Evolutionary conservation across 192 early-diverging fungal genomes (phyloP), one percentile per base, ranked within the genome.

Genomic region (Allomyces macrogynus): DNA sequence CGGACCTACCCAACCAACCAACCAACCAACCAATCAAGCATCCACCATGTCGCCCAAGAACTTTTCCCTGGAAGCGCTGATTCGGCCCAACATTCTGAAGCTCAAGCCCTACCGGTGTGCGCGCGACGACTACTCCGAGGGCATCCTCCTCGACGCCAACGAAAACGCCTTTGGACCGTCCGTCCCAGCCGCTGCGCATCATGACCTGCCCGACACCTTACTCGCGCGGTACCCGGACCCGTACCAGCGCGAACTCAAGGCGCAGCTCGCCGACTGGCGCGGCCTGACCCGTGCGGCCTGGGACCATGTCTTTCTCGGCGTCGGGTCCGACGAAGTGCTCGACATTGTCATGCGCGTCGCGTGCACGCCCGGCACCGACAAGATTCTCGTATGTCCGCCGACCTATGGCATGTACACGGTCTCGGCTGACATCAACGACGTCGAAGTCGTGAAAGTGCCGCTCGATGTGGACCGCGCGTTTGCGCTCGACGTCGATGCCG

Each of bases 401-500:
- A 97, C 95, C 24, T 99, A 99, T 73, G 97, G 97, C 62, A 99
- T 99, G 97, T 99, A 99, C 78, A 79, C 81, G 23, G 91, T 95
- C 20, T 85, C 80, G 60, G 92, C 93, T 25, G 83, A 89, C 67
- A 85, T 93, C 71, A 99, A 99, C 72, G 97, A 98, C 79, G 89
- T 97, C 0, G 79, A 72, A 44, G 81, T 97, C 54, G 85, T 91
- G 61, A 91, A 89, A 70, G 89, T 91, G 26, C 85, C 83, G 27
- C 74, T 99, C 67, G 73, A 85, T 64, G 85, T 93, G 7, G 85
- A 84, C 20, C 49, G 16, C 77, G 73, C 32, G 89, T 93, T 86
- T 70, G 84, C 89, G 67, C 72, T 91, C 67, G 64, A 80, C 43
- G 74, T 78, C 11, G 75, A 82, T 10, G 72, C 84, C 69, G 87